Conservation (phyloP, 306 rosid genomes). For the Cucurbita pepo region DNA sequence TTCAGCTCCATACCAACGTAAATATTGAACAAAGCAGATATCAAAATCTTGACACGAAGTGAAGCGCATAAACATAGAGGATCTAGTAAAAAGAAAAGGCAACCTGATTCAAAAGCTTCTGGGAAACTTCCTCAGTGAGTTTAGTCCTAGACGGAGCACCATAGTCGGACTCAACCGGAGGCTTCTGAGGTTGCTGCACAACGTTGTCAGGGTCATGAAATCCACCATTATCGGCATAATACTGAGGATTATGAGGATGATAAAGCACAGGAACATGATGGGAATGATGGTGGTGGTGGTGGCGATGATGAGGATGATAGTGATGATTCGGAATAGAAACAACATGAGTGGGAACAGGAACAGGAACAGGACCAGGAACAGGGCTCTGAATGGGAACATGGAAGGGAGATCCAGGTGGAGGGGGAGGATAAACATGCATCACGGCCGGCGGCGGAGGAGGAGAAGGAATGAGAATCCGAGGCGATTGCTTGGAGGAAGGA, state of each 20-base stretch:
- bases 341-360: constrained; percentile 24
- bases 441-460: constrained; percentile 26
- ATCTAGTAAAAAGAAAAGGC: background rate
- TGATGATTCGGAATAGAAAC: constrained; percentile 34
- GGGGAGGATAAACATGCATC: constrained; percentile 33
- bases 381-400: constrained; percentile 42
- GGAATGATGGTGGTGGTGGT: constrained; percentile 11
- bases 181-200: constrained; percentile 21
- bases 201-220: constrained; percentile 24
- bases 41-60: background rate
- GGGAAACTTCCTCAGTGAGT: constrained; percentile 51
- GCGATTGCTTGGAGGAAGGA: constrained; percentile 7
- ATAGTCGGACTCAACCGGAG: constrained; percentile 36
- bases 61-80: background rate
- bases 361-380: constrained; percentile 27
- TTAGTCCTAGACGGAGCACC: constrained; percentile 31
- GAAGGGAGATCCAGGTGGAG: constrained; percentile 30
- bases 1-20: background rate
- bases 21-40: background rate
- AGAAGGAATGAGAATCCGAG: constrained; percentile 22
- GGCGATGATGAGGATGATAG: constrained; percentile 15
- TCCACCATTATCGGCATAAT: constrained; percentile 15
- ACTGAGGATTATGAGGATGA: constrained; percentile 38
- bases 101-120: constrained; percentile 82
- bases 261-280: constrained; percentile 38